Evolutionary conservation across 2,329 filamentous ascomycete species (phyloP).

Genomic region (Penicillium sp.): DNA sequence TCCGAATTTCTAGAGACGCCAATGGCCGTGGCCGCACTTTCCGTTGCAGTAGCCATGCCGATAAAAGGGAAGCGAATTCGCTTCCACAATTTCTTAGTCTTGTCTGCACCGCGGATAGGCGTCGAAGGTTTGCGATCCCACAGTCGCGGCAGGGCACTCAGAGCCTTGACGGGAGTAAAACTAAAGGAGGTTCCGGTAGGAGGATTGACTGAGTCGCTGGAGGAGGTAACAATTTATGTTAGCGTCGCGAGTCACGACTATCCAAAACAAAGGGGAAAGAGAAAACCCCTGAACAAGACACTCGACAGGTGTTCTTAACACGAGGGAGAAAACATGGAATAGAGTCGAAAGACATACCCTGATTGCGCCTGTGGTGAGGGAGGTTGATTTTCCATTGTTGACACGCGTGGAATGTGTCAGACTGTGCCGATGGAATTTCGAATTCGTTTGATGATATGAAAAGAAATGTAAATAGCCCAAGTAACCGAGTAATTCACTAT

Average conservation of each 20-base stretch:
- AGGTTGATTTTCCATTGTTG: conserved; percentile 21
- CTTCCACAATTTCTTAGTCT: conserved; percentile 47
- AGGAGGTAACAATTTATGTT: conserved; percentile 7
- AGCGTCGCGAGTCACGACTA: conserved; percentile 7
- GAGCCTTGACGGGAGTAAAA: conserved; percentile 42
- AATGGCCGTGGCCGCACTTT: conserved; percentile 33
- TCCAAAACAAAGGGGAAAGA: conserved; percentile 2
- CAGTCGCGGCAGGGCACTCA: conserved; percentile 36
- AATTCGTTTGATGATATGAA: neutral
- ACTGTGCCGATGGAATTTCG: conserved; percentile 14
- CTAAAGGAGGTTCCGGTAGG: conserved; percentile 30
- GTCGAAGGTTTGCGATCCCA: conserved; percentile 48
- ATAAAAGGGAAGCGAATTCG: conserved; percentile 39
- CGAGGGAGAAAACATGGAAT: neutral
- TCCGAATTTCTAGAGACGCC: conserved; percentile 29
- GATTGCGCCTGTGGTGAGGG: conserved; percentile 16
- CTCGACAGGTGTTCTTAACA: neutral
- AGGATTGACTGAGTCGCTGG: conserved; percentile 12
- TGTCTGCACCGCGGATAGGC: conserved; percentile 38
- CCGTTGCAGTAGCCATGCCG: conserved; percentile 28
- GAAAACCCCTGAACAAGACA: conserved; percentile 5
- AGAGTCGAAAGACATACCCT: conserved; percentile 15
- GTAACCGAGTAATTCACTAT: neutral
- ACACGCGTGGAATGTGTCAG: conserved; percentile 28
- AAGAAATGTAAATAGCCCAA: neutral